Evolutionary conservation across 371 early-diverging fungal species (phyloP).

Genomic region (Mucor circinelloides): DNA sequence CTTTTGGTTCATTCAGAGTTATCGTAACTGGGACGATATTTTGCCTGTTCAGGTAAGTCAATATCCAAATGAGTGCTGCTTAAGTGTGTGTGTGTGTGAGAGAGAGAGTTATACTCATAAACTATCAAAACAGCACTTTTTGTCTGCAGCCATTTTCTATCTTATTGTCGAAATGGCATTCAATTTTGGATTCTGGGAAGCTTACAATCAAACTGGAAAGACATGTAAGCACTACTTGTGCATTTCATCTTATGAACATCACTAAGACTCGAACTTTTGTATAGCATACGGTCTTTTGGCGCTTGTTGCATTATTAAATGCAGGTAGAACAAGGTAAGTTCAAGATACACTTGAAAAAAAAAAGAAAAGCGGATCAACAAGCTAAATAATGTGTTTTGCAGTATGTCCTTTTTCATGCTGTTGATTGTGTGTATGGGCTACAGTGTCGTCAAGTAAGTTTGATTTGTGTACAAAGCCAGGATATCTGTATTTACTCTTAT

Average conservation of each 20-base stretch:
- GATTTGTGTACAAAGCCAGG: neutral
- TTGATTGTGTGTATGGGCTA: slow-evolving; percentile 94
- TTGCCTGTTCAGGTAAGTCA: slow-evolving; percentile 72
- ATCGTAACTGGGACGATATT: slow-evolving; percentile 84
- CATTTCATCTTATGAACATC: neutral
- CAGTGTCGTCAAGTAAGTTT: slow-evolving; percentile 84
- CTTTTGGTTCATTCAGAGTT: slow-evolving; percentile 77
- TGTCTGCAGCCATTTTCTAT: slow-evolving; percentile 82
- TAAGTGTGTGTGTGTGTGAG: too few relatives aligned
- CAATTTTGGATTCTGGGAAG: slow-evolving; percentile 85
- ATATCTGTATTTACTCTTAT: neutral
- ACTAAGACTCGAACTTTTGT: neutral
- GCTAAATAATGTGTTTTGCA: neutral
- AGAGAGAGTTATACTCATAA: neutral
- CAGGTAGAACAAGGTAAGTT: slow-evolving; percentile 79
- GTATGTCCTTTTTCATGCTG: slow-evolving; percentile 93
- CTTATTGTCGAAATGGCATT: slow-evolving; percentile 89
- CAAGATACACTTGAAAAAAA: neutral
- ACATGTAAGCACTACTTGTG: slow-evolving; percentile 45
- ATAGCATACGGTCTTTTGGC: slow-evolving; percentile 61
- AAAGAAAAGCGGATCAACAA: too few relatives aligned
- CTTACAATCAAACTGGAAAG: slow-evolving; percentile 71
- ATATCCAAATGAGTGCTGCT: too few relatives aligned
- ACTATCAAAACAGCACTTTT: slow-evolving; percentile 68
- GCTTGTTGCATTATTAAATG: slow-evolving; percentile 79